Base-by-base conservation (phyloP, 441 rosid species). In the Sinapis alba region DNA sequence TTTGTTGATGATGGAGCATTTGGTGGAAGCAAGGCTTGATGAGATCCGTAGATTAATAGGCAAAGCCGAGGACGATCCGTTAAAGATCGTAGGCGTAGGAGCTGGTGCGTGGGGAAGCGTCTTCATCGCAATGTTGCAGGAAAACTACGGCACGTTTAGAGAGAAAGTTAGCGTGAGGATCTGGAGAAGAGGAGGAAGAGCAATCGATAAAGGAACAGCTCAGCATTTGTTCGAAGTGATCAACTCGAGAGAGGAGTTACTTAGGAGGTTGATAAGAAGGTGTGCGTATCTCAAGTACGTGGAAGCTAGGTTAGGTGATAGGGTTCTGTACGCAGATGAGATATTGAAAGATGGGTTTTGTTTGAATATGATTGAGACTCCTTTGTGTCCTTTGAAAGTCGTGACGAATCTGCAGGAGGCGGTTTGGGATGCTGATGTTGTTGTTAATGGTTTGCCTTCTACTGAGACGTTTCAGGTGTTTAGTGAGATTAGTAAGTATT, bases 101-200 rank as follows among this genome's bases (percentile, higher is more conserved):
- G 99, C 97, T 1, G 99, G 99, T 65, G 99, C 98, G 60, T 96
- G 99, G 98, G 99, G 98, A 7, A 93, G 99, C 75, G 99, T 93
- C n/a, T 96, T 93, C 79, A 83, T 86, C 30, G 97, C 98, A 61
- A 80, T 93, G 87, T 67, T 96, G 71, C 99, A 96, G 41, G 97
- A 96, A 6, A 80, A 81, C 45, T 96, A 90, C 73, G 96, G 97
- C 24, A 88, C 80, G 1, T 82, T 88, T 8, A 83, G 98, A 26
- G 94, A 84, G 0, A 96, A 96, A 89, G 87, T 87, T 62, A 83
- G 83, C 24, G 85, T 96, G 7, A 84, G 99, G 75, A 89, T 93
- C 80, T 96, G 99, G 98, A 88, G 99, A 78, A 87, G 99, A 78
- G 88, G 92, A 27, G 97, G 97, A 12, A 87, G 90, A 79, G 62